Conservation (phyloP, 116 monocot species). For the Zostera marina region DNA sequence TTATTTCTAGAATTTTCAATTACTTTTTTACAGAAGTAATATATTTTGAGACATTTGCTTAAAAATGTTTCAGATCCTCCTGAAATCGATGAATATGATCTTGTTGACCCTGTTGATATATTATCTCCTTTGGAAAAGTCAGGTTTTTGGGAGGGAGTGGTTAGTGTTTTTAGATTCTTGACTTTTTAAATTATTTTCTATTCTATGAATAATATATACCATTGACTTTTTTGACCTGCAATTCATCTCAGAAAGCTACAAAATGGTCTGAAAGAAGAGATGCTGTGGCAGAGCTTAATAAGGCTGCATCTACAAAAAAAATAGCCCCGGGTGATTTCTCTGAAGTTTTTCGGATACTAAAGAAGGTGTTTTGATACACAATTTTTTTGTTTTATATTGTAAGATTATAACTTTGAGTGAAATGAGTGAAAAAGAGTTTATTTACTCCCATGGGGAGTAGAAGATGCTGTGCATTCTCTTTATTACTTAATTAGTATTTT, state of each 20-base stretch:
- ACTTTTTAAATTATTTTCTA: background rate
- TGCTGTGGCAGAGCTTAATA: slow-evolving; percentile 94
- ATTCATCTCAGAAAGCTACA: slow-evolving; percentile 71
- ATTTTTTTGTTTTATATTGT: background rate
- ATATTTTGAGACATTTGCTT: background rate
- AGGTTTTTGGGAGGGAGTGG: slow-evolving; percentile 99
- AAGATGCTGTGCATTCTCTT: too few species aligned
- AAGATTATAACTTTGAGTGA: too few species aligned
- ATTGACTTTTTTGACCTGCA: background rate
- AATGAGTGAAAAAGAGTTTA: too few species aligned
- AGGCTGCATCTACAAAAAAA: slow-evolving; percentile 82
- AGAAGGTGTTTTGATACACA: slow-evolving; percentile 46
- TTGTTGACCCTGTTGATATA: slow-evolving; percentile 98
- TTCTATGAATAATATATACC: background rate
- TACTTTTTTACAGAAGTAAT: background rate
- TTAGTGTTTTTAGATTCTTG: slow-evolving; percentile 17
- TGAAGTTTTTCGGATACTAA: slow-evolving; percentile 81
- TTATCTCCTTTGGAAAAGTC: slow-evolving; percentile 84
- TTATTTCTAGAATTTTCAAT: background rate
- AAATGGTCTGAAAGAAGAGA: slow-evolving; percentile 99
- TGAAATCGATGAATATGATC: slow-evolving; percentile 97
- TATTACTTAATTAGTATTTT: too few species aligned
- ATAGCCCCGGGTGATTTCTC: slow-evolving; percentile 93
- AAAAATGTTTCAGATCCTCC: slow-evolving; percentile 37
- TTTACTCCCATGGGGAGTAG: too few species aligned